Evolutionary conservation across 73 alveolate species (phyloP).

Genomic region (Blepharisma stoltei): DNA sequence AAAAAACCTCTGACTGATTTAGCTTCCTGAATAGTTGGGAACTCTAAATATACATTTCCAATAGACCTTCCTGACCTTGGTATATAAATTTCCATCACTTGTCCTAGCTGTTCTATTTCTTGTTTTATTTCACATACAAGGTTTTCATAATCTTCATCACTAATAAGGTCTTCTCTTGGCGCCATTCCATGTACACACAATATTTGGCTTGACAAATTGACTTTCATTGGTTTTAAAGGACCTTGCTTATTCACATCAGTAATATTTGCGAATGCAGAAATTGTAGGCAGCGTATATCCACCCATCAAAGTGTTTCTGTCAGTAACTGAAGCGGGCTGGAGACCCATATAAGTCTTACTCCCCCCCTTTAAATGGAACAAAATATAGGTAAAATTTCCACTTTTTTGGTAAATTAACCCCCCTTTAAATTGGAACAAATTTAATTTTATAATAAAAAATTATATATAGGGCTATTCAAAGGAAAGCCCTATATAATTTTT

Average conservation of each 20-base stretch:
- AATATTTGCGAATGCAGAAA: conserved; percentile 23
- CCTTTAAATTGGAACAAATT: no score
- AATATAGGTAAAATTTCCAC: no score
- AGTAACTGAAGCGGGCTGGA: conserved; percentile 30
- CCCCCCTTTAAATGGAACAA: no score
- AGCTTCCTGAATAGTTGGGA: conserved; percentile 22
- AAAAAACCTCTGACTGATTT: conserved; percentile 11
- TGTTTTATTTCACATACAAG: conserved; percentile 40
- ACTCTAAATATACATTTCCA: conserved; percentile 32
- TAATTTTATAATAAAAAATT: no score
- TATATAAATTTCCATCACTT: conserved; percentile 24
- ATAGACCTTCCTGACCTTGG: conserved; percentile 25
- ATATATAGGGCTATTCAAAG: no score
- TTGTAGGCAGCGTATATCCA: conserved; percentile 28
- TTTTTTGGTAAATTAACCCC: no score
- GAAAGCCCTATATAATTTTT: no score
- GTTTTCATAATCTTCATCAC: conserved; percentile 28
- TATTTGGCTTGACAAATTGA: conserved; percentile 9
- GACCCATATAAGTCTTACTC: conserved; percentile 29
- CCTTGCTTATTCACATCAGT: conserved; percentile 28
- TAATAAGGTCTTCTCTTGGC: conserved; percentile 26
- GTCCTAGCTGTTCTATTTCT: conserved; percentile 34
- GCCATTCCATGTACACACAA: conserved; percentile 29
- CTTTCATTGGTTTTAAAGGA: background rate
- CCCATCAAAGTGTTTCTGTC: conserved; percentile 8